Base-by-base conservation (phyloP, 768 basidiomycete species). In the Tylopilus plumbeoviolaceoides region DNA sequence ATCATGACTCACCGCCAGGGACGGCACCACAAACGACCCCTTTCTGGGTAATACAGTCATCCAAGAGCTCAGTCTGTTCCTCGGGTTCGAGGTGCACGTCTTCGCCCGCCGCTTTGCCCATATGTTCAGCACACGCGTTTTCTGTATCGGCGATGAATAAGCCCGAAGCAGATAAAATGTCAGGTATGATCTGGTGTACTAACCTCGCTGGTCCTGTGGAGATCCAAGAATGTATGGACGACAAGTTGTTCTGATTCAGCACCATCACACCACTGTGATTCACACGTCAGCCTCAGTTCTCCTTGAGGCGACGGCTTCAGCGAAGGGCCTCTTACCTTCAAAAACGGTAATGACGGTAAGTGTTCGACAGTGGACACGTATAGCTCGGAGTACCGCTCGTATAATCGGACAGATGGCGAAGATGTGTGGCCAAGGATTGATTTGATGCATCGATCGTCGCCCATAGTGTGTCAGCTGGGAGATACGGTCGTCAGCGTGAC, bases 1-100 rank as follows among this genome's bases (percentile, higher is more conserved):
- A 39, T 10, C 5, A n/a, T n/a, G n/a, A 68, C 87, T 60, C 63
- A 94, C 95, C 95, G 39, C 97, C 97, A 7, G 97, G 97, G 6
- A 98, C 97, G 18, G 95, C 95, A 23, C 94, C 95, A 20, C 91
- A 93, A 36, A 98, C 78, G 17, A 98, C 86, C 27, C 97, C 97
- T 4, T 88, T 82, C 58, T 87, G 78, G 14, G 78, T 72, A 15
- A 88, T 73, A 56, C 92, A 95, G 5, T 76, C 74, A 64, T 98
- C 82, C 44, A 99, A 77, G 18, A 99, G 79, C 39, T 74, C 69
- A 0, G 92, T 95, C 69, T 99, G 97, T 66, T 88, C 83, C 4
- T 76, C 69, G 1, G 97, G 97, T 69, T 99, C 97, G 55, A 99
- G 95, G 17, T 90, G 87, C 6, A 95, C 93, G n/a, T 74, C 81